Evolutionary conservation across 2,329 filamentous ascomycete species (phyloP), one percentile per base, ranked within the genome.

Genomic region (Scolecobasidium constrictum): DNA sequence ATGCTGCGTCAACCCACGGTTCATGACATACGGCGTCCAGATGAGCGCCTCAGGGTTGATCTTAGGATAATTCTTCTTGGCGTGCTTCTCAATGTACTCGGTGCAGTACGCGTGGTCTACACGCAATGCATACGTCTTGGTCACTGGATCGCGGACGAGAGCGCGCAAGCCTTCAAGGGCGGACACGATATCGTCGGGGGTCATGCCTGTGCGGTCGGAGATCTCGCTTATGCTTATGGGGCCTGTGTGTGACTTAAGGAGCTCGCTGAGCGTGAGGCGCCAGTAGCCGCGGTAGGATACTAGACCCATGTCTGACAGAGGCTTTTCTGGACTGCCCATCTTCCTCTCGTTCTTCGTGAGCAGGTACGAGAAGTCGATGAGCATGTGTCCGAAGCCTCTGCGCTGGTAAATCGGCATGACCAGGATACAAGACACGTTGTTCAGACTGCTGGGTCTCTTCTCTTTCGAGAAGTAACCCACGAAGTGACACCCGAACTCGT

Each of bases 381-480:
- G 74, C 17, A 96, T 78, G 55, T 95, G 90, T 4, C 93, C 92
- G 53, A 96, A 98, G 45, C 92, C 92, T 61, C 95, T 94, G 43
- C 93, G 81, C 65, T 95, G 90, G 57, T 96, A 92, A 43, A 96
- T 95, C 0, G 92, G 92, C 31, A 98, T 68, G 3, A 94, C 94
- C 38, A 98, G 68, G 52, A 98, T 98, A 62, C 92, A 98, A 6
- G 87, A 95, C 38, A 98, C 92, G 50, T 98, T 98, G 62, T 98
- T 96, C 53, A 88, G 82, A 47, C 87, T 94, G 61, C 86, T 90
- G 2, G 86, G 83, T 35, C 93, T 75, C 65, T 98, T 98, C 65
- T 98, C 92, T 60, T 98, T 98, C 40, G 92, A 96, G 55, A 98
- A 98, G 58, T 98, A 98, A n/a, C 92, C 92, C 19, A 96, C 90